Evolutionary conservation across 768 basidiomycete species (phyloP), one percentile per base, ranked within the genome.

Genomic region (Lactifluus volemus): DNA sequence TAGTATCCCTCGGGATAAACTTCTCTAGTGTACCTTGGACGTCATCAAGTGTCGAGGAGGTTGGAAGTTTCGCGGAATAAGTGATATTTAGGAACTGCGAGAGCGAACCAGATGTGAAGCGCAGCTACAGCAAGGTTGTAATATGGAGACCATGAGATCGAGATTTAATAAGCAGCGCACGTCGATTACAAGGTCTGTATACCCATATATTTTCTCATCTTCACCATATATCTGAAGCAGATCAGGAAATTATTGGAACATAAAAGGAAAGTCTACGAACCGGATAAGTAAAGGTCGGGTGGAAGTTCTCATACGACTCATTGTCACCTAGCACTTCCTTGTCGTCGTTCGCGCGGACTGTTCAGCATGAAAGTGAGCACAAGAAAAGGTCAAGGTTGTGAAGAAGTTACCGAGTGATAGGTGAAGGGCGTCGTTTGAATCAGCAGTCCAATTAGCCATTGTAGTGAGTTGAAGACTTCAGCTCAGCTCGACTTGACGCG

Each of bases 171-270:
- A 41, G 41, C 52, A 34, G 34, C 61, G 56, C 69, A 97, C 94
- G 70, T 96, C 84, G 67, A 98, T 86, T 30, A 80, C 71, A 38
- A 99, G 79, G 68, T 86, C 86, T 63, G 84, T 81, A 74, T 97
- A 98, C 2, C 96, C 96, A 71, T 96, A 98, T 58, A 98, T 87
- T 75, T 86, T 94, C 75, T 99, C 94, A 55, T 96, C 89, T 68
- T 98, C 92, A 55, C 96, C 96, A 70, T 85, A 98, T 68, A 99
- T 94, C 90, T 92, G 51, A 14, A 17, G 1, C 7, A 38, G 7
- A 21, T 54, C 47, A 61, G n/a, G 25, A 17, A 36, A 21, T 50
- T 42, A 19, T 44, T 39, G 45, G 21, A 38, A 44, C 34, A 34
- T 34, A 21, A 15, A 29, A 29, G 17, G 21, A 10, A 45, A 17